A percentile compares a stretch with the other conserved stretches of the same genome.
phyloP scores from a whole-genome alignment of 1,284 basidiomycete species.

The Cutaneotrichosporon arboriforme region DNA sequence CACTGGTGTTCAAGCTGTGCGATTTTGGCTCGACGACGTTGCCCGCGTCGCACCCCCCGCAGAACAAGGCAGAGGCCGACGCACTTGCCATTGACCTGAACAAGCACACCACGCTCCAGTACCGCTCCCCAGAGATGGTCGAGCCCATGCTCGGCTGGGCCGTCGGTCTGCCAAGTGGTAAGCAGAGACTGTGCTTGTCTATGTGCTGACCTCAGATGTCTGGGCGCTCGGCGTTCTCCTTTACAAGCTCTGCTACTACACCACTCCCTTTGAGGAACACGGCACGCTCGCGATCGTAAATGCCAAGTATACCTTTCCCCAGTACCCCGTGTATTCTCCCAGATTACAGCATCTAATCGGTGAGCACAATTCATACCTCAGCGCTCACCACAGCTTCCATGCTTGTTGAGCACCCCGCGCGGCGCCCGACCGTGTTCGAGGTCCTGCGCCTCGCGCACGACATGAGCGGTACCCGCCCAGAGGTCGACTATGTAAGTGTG shows the following conservation, averaged over 20 bases:
- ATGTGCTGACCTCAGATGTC: conserved; percentile 52
- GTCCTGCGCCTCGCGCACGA: conserved; percentile 68
- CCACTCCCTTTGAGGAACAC: conserved; percentile 96
- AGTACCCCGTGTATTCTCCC: conserved; percentile 85
- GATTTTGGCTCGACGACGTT: conserved; percentile 93
- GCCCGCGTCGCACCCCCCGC: conserved; percentile 63
- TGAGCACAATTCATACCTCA: conserved; percentile 34
- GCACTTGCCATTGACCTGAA: conserved; percentile 87
- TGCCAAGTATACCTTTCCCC: conserved; percentile 89
- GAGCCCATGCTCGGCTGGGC: conserved; percentile 54
- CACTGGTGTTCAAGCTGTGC: conserved; percentile 81
- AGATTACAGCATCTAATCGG: conserved; percentile 83
- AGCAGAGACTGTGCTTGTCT: conserved; percentile 16
- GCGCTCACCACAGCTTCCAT: conserved; percentile 60
- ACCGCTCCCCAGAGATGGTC: conserved; percentile 97
- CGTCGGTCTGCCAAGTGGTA: conserved; percentile 52
- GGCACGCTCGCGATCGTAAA: conserved; percentile 94
- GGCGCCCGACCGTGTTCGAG: conserved; percentile 76
- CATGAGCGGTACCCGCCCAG: conserved; percentile 75
- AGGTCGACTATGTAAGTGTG: conserved; percentile 57
- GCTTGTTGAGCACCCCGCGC: conserved; percentile 76
- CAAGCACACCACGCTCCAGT: conserved; percentile 89
- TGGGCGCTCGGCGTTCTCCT: conserved; percentile 72
- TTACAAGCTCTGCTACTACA: conserved; percentile 93
- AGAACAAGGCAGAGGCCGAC: conserved; percentile 72